These are phyloP conservation scores for Candida incommunis DNA, from an alignment of 805 yeast species.

Conservation along the genomic window DNA sequence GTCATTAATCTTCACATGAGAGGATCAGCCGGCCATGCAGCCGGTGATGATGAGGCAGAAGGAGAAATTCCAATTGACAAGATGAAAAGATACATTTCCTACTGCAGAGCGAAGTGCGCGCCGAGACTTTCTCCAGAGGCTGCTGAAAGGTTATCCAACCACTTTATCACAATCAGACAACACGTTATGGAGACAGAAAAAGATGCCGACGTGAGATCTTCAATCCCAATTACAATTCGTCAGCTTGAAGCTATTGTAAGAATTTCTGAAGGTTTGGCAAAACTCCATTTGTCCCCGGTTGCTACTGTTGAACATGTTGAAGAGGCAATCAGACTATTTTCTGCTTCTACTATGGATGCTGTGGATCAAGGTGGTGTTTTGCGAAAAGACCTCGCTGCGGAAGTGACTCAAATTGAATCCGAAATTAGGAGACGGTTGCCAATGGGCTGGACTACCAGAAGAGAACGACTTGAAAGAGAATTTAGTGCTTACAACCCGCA, in stretches of 20 bases:
- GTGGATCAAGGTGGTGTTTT: slow-evolving; percentile 46
- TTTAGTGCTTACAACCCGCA: slow-evolving; percentile 45
- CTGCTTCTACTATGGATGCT: slow-evolving; percentile 97
- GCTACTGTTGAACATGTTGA: slow-evolving; percentile 85
- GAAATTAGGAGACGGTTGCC: slow-evolving; percentile 85
- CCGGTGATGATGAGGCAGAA: slow-evolving; percentile 37
- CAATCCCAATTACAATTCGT: slow-evolving; percentile 94
- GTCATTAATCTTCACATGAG: slow-evolving; percentile 93
- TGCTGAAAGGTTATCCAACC: slow-evolving; percentile 76
- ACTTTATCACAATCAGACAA: slow-evolving; percentile 81
- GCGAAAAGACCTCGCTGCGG: slow-evolving; percentile 43
- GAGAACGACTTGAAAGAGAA: slow-evolving; percentile 69
- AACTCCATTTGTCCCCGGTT: slow-evolving; percentile 64
- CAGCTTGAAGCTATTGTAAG: slow-evolving; percentile 96
- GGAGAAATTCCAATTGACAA: slow-evolving; percentile 82
- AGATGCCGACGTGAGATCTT: slow-evolving; percentile 73
- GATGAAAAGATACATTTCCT: slow-evolving; percentile 86
- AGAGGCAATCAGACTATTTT: slow-evolving; percentile 87
- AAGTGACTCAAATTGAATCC: slow-evolving; percentile 66
- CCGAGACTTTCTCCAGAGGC: slow-evolving; percentile 86
- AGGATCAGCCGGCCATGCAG: slow-evolving; percentile 28
- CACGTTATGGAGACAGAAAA: slow-evolving; percentile 70
- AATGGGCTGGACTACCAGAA: slow-evolving; percentile 90
- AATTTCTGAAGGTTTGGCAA: slow-evolving; percentile 88
- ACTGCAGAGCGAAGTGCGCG: slow-evolving; percentile 81